Evolutionary conservation across 2,329 filamentous ascomycete species (phyloP).

Genomic region (Fusarium sp.): DNA sequence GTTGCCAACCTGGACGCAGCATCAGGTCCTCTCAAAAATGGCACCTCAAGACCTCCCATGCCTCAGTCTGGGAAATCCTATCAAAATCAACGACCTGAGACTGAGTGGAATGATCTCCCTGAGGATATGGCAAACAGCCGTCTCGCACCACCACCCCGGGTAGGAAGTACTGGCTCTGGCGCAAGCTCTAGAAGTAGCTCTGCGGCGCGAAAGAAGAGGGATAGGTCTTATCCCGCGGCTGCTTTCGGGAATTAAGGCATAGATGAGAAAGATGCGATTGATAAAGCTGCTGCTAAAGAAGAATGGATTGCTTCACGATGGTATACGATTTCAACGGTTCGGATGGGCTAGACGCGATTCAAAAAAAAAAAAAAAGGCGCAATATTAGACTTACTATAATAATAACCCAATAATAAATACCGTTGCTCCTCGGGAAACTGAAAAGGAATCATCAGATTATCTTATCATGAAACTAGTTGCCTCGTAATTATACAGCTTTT

Average conservation of each 20-base stretch:
- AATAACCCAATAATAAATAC: not conserved
- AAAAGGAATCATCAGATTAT: conserved; percentile 2
- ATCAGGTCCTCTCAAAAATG: conserved; percentile 34
- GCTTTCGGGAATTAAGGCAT: conserved; percentile 60
- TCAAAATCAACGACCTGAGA: conserved; percentile 66
- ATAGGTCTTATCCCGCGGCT: conserved; percentile 68
- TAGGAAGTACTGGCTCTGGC: conserved; percentile 48
- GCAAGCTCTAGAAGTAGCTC: conserved; percentile 66
- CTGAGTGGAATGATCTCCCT: conserved; percentile 72
- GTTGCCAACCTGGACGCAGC: conserved; percentile 45
- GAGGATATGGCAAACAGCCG: conserved; percentile 61
- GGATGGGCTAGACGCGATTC: not conserved
- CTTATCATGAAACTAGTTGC: conserved; percentile 8
- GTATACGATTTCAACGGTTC: conserved; percentile 15
- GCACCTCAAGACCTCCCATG: conserved; percentile 35
- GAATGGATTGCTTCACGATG: conserved; percentile 16
- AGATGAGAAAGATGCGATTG: not conserved
- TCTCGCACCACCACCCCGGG: conserved; percentile 43
- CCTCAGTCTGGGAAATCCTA: conserved; percentile 56
- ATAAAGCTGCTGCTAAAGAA: not conserved
- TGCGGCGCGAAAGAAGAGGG: conserved; percentile 62
- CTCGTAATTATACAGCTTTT: conserved; percentile 28
- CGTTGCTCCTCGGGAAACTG: not conserved
- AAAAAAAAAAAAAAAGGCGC: not conserved
- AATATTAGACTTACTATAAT: conserved; percentile 2